phyloP scores from a whole-genome alignment of 345 rosid species.

The Corymbia maculata region DNA sequence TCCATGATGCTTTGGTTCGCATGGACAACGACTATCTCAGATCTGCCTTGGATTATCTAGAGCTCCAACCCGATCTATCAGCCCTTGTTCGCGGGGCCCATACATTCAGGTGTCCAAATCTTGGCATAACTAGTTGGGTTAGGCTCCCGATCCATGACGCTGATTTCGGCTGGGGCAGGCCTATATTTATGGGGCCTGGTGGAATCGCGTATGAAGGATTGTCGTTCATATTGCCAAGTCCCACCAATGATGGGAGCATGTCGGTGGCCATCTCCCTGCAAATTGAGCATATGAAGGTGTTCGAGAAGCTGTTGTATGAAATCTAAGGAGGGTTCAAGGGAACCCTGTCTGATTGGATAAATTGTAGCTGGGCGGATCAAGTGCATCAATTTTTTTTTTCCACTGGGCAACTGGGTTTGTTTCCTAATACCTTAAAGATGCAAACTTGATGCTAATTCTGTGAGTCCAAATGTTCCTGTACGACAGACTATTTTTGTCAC shows the following conservation, averaged over 20 bases:
- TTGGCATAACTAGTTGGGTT: constrained; percentile 34
- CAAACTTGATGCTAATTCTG: background rate
- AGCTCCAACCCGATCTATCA: constrained; percentile 46
- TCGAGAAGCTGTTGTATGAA: constrained; percentile 43
- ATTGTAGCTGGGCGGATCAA: background rate
- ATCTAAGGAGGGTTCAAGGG: background rate
- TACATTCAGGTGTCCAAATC: constrained; percentile 51
- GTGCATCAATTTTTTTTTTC: background rate
- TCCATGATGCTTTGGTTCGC: constrained; percentile 67
- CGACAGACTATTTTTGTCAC: background rate
- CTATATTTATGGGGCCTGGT: constrained; percentile 39
- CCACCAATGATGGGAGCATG: constrained; percentile 46
- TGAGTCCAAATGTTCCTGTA: background rate
- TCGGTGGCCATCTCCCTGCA: constrained; percentile 40
- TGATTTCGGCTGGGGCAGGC: constrained; percentile 72
- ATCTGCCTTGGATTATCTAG: constrained; percentile 89
- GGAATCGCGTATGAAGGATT: constrained; percentile 37
- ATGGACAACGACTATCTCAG: constrained; percentile 82
- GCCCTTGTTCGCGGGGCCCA: constrained; percentile 29
- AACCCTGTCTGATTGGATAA: background rate
- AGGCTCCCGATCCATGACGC: constrained; percentile 25
- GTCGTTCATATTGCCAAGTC: constrained; percentile 26
- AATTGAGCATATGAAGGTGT: constrained; percentile 40
- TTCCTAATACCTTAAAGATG: background rate
- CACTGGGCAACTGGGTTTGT: background rate